These are phyloP conservation scores for Sorghum bicolor DNA, from an alignment of 176 grass and related monocot species.

Conservation along the genomic window DNA sequence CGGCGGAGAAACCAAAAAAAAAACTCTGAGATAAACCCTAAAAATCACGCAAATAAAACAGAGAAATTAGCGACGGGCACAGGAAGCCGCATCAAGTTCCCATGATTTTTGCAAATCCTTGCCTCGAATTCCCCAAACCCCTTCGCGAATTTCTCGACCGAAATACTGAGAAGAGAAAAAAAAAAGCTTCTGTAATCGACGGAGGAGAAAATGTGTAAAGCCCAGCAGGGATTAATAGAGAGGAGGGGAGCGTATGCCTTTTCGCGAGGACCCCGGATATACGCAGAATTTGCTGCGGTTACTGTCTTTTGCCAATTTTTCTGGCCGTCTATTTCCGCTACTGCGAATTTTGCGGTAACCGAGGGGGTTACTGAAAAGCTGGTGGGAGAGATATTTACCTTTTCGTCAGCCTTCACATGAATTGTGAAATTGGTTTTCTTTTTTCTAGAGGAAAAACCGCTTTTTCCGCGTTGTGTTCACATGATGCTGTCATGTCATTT, in stretches of 20 bases:
- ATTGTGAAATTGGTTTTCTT: background rate
- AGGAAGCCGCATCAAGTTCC: background rate
- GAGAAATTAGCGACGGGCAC: background rate
- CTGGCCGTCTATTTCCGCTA: background rate
- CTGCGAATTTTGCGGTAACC: background rate
- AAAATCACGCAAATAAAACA: background rate
- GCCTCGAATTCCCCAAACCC: background rate
- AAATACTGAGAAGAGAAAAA: background rate
- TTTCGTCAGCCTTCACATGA: constrained; percentile 1
- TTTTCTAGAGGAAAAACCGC: background rate
- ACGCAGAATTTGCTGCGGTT: background rate
- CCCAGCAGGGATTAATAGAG: background rate
- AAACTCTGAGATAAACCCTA: constrained; percentile 26
- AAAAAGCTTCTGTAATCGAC: background rate
- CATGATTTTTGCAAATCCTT: background rate
- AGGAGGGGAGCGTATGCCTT: background rate
- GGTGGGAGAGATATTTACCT: constrained; percentile 19
- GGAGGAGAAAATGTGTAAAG: background rate
- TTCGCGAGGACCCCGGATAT: background rate
- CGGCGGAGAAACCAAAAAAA: background rate
- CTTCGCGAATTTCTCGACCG: background rate
- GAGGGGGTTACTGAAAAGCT: background rate
- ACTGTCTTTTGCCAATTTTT: background rate
- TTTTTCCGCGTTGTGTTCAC: background rate
- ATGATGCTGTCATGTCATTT: background rate